phyloP scores from a whole-genome alignment of 352 stramenopile species.

The Globisporangium uncinulatum region DNA sequence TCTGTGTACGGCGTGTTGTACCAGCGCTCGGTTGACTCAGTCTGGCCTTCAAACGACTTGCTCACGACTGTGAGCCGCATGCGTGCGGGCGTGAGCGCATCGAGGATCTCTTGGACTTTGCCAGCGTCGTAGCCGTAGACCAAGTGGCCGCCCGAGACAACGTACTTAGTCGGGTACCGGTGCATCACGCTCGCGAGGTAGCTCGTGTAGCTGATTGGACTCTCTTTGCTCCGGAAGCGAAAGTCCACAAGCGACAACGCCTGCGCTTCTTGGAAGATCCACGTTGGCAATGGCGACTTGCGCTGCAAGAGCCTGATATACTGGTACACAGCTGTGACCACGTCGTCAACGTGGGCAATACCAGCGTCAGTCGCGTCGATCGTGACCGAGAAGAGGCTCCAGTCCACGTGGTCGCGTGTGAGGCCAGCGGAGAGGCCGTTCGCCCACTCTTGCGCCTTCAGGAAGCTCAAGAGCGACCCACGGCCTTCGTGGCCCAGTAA shows the following conservation, averaged over 20 bases:
- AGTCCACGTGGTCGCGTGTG: conserved; percentile 69
- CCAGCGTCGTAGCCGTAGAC: conserved; percentile 59
- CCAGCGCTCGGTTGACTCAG: conserved; percentile 47
- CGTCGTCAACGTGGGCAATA: conserved; percentile 51
- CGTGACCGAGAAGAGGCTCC: conserved; percentile 58
- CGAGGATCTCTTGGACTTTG: conserved; percentile 46
- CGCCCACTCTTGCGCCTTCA: conserved; percentile 82
- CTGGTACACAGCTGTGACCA: conserved; percentile 59
- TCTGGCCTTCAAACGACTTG: conserved; percentile 59
- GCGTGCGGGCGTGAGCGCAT: conserved; percentile 34
- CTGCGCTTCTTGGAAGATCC: conserved; percentile 69
- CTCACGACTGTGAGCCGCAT: conserved; percentile 68
- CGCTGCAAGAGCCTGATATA: conserved; percentile 57
- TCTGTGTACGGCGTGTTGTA: conserved; percentile 65
- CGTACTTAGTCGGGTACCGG: conserved; percentile 46
- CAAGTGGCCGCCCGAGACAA: conserved; percentile 57
- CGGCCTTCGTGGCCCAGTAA: conserved; percentile 92
- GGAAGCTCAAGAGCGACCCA: conserved; percentile 89
- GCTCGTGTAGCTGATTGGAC: conserved; percentile 61
- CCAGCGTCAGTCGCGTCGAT: conserved; percentile 63
- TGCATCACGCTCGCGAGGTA: conserved; percentile 68
- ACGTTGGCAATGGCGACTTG: conserved; percentile 16
- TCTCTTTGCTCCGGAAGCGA: conserved; percentile 78
- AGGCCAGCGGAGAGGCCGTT: conserved; percentile 63
- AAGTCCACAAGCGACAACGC: conserved; percentile 54